Evolutionary conservation across 148 eudicot species (phyloP).

Genomic region (Rhododendron griersonianum): DNA sequence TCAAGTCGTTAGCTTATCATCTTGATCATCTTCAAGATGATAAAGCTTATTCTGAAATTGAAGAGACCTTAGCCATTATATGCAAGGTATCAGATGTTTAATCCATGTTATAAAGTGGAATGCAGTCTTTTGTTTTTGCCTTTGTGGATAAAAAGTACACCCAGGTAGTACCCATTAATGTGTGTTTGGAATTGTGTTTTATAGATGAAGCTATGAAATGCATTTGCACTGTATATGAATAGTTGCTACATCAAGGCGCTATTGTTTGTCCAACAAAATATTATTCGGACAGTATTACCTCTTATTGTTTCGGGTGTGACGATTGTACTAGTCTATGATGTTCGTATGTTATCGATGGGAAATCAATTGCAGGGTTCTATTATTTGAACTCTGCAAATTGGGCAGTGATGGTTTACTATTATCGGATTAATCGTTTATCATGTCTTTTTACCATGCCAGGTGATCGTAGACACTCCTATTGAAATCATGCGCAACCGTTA

Average conservation of each 20-base stretch:
- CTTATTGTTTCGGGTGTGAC: not conserved
- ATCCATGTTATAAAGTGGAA: not conserved
- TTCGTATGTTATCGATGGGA: not conserved
- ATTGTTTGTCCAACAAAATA: not conserved
- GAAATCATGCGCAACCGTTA: slow-evolving; percentile 74
- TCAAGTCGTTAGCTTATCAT: slow-evolving; percentile 69
- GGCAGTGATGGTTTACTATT: not conserved
- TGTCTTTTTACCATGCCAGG: slow-evolving; percentile 38
- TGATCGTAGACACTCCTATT: slow-evolving; percentile 56
- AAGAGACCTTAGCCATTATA: slow-evolving; percentile 54
- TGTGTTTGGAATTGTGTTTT: not conserved
- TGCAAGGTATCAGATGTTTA: slow-evolving; percentile 54
- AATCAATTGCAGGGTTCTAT: not conserved
- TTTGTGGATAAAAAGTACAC: not conserved
- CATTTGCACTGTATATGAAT: not conserved
- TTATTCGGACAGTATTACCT: not conserved
- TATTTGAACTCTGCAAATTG: not conserved
- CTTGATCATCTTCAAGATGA: slow-evolving; percentile 40
- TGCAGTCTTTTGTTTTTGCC: not conserved
- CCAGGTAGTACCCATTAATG: not conserved
- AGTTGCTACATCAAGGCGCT: not conserved
- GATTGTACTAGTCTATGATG: not conserved
- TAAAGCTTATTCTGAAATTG: slow-evolving; percentile 42
- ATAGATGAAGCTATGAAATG: not conserved
- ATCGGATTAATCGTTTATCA: not conserved